Base-by-base conservation (phyloP, 2,329 filamentous ascomycete species). In the Tolypocladium endophyticum region DNA sequence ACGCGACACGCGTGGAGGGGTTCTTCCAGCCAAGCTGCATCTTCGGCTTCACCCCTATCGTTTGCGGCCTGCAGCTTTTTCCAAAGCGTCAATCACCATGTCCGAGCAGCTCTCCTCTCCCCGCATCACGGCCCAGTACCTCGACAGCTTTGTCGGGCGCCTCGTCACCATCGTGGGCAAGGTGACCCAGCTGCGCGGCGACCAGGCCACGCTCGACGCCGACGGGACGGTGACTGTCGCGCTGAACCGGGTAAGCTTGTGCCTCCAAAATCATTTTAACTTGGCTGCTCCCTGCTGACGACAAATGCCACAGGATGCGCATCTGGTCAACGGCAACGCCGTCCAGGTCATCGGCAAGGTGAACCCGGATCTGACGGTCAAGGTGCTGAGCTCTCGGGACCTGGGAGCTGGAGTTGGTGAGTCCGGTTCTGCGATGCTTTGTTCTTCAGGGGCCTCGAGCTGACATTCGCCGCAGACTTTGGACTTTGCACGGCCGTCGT, bases 161-260 rank as follows among this genome's bases (percentile, higher is more conserved):
- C 89, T 89, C 63, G 89, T 97, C 63, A 92, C 92, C 67, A 80
- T 97, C 59, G 81, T 96, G 6, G 94, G 94, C 68, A 92, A 88
- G 68, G 92, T 97, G 55, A 83, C 84, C 4, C 87, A 94, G 68
- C 80, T 97, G 30, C 87, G 87, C 57, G 92, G 92, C 65, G 89
- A 94, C 58, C 82, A 84, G 57, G 93, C 92, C 0, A 85, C 86
- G 7, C 82, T 97, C 36, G 91, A 96, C 60, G 87, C 90, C 7
- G 87, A 86, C 33, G 93, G 93, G 0, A 82, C 85, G 28, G 83
- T 97, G 33, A 89, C 86, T 0, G 79, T 91, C 2, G 77, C 88
- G 23, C 73, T 97, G 64, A 92, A 90, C 70, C 81, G 87, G 57
- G 89, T 92, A 77, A 62, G 81, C 64, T 35, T 3, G 14, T 16